These are phyloP conservation scores for Gracilariopsis chorda DNA, from an alignment of 23 red algal genomes.

Conservation along the genomic window DNA sequence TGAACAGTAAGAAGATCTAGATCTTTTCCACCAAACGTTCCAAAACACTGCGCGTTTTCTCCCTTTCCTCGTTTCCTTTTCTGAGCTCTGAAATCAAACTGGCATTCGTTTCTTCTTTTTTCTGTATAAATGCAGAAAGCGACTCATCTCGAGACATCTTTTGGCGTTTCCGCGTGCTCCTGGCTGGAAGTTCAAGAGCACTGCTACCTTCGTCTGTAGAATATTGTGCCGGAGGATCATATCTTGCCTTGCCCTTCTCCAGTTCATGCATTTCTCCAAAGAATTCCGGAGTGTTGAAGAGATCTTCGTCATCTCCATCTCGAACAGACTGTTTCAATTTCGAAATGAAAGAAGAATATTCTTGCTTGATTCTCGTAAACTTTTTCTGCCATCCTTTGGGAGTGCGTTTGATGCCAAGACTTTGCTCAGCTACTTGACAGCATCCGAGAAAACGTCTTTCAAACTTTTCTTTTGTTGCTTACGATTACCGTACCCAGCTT, in stretches of 20 bases:
- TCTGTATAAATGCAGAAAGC: no score
- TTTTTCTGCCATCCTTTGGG: slow-evolving; percentile 10
- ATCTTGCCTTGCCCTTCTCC: background rate
- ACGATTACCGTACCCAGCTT: slow-evolving; percentile 10
- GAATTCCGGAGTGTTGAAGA: slow-evolving; percentile 31
- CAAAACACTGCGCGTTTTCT: no score
- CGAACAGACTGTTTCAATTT: background rate
- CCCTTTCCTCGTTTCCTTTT: no score
- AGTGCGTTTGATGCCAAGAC: background rate
- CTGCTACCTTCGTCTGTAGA: no score
- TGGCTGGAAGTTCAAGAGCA: no score
- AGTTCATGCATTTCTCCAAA: slow-evolving; percentile 25
- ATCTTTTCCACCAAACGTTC: no score
- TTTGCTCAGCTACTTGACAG: background rate
- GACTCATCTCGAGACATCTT: no score
- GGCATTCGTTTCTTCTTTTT: no score
- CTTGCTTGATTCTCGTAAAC: background rate
- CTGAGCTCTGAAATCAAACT: no score
- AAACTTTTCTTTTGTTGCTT: slow-evolving; percentile 10
- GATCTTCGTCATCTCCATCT: slow-evolving; percentile 5
- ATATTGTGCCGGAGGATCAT: slow-evolving; percentile 27
- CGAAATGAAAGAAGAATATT: background rate
- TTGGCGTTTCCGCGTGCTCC: no score
- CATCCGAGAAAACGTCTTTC: background rate
- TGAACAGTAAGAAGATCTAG: no score